These are phyloP conservation scores for Dryadomyces sulphureus DNA, from an alignment of 2,329 filamentous ascomycete genomes.

Conservation along the genomic window DNA sequence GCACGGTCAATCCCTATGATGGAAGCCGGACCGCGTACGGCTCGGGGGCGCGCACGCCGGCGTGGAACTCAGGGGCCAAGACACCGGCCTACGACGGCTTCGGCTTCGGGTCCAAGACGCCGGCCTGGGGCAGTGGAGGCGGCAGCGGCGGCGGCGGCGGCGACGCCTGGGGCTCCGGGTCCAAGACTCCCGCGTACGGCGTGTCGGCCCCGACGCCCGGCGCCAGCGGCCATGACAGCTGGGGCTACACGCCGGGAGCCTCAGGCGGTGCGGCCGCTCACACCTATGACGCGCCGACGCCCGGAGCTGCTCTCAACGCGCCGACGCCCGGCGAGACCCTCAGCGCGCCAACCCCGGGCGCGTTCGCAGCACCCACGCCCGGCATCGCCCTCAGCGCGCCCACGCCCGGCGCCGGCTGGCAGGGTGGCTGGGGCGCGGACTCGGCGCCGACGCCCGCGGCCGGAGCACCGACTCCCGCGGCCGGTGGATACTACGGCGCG, in stretches of 20 bases:
- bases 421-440: conserved; percentile 43
- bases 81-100: conserved; percentile 53
- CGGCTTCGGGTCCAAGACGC: conserved; percentile 53
- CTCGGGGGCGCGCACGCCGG: conserved; percentile 54
- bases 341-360: conserved; percentile 59
- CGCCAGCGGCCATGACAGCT: conserved; percentile 41
- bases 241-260: conserved; percentile 42
- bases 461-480: conserved; percentile 55
- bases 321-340: conserved; percentile 43
- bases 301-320: conserved; percentile 41
- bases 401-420: conserved; percentile 52
- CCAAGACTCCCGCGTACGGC: conserved; percentile 65
- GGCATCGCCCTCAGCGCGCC: conserved; percentile 44
- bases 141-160: conserved; percentile 9
- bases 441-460: conserved; percentile 52
- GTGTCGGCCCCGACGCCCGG: conserved; percentile 43
- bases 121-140: conserved; percentile 35
- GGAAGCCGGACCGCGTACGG: conserved; percentile 69
- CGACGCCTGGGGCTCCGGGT: conserved; percentile 25
- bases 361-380: conserved; percentile 49
- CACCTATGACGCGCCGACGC: conserved; percentile 57
- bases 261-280: conserved; percentile 22
- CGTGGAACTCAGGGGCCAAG: conserved; percentile 65
- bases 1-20: conserved; percentile 56
- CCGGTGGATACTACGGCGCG: conserved; percentile 42